Conservation (phyloP, 2,329 filamentous ascomycete genomes). For the Ophiostoma montium region DNA sequence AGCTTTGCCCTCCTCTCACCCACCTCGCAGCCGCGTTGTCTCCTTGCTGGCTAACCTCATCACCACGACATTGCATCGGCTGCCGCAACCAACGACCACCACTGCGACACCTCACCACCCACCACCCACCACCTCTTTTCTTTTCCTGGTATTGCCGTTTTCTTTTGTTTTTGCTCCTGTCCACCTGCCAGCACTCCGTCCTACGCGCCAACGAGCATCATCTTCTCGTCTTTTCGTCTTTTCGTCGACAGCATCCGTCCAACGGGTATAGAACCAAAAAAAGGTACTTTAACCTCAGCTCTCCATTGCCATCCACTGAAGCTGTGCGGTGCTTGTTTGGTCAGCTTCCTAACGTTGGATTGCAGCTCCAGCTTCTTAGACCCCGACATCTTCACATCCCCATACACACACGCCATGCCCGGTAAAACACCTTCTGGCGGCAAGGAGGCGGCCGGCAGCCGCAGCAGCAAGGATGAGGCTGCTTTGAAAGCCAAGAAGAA, state of each 20-base stretch:
- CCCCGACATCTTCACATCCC: not conserved
- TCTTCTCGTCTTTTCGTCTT: not conserved
- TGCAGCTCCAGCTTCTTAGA: not conserved
- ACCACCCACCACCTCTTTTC: not conserved
- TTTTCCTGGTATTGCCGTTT: too few relatives aligned
- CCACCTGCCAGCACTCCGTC: too few relatives aligned
- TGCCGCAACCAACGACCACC: not conserved
- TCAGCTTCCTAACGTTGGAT: not conserved
- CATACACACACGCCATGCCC: conserved; percentile 38
- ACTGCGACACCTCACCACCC: not conserved
- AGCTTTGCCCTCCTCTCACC: conserved; percentile 3
- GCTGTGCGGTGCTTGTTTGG: too few relatives aligned
- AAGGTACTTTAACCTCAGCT: too few relatives aligned
- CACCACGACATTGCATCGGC: not conserved
- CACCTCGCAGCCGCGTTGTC: conserved; percentile 7
- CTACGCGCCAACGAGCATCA: not conserved
- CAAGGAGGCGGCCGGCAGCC: conserved; percentile 51
- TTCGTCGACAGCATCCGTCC: not conserved
- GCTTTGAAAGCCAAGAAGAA: conserved; percentile 51
- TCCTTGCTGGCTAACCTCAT: conserved; percentile 6
- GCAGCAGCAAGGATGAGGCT: conserved; percentile 41
- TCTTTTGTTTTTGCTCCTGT: not conserved
- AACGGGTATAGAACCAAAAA: not conserved
- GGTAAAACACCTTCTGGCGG: conserved; percentile 60
- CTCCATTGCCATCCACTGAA: too few relatives aligned